A percentile compares a stretch with the other conserved stretches of the same genome.
Evolutionary conservation across 192 early-diverging fungal species (phyloP).

Genomic region (Coemansia sp.): DNA sequence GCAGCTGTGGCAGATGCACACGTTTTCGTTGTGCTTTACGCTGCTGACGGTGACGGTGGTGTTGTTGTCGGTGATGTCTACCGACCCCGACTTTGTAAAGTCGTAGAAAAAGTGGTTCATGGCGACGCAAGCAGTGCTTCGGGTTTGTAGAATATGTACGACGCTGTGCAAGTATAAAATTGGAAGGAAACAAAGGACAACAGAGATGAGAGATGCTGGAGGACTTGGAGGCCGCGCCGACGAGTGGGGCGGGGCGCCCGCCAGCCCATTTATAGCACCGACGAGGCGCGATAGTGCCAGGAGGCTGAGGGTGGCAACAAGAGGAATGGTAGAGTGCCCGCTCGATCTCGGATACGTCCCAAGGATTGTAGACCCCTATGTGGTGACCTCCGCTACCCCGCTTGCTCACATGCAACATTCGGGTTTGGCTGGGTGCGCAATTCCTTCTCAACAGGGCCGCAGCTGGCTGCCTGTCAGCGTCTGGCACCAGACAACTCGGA

Average conservation of each 20-base stretch:
- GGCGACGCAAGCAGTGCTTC: not conserved
- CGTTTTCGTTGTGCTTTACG: slow-evolving; percentile 36
- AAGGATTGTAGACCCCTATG: slow-evolving; percentile 3
- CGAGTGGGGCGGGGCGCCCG: not conserved
- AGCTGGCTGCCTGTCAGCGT: too few relatives aligned
- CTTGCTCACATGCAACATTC: slow-evolving; percentile 3
- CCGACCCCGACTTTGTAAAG: slow-evolving; percentile 39
- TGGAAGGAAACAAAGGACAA: not conserved
- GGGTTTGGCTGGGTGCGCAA: too few relatives aligned
- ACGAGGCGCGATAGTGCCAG: not conserved
- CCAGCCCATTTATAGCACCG: slow-evolving; percentile 1
- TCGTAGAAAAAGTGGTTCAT: slow-evolving; percentile 47
- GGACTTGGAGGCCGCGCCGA: not conserved
- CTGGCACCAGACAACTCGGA: not conserved
- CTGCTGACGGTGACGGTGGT: slow-evolving; percentile 49
- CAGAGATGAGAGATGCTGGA: slow-evolving; percentile 1
- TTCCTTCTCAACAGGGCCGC: not conserved
- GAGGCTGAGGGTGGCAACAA: not conserved
- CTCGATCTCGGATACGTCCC: slow-evolving; percentile 4
- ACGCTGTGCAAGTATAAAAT: not conserved
- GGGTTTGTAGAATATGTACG: not conserved
- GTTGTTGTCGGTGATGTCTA: slow-evolving; percentile 44
- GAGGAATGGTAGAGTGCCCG: not conserved
- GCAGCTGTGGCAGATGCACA: slow-evolving; percentile 51
- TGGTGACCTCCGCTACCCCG: slow-evolving; percentile 1